These are phyloP conservation scores for Populus simonii DNA, from an alignment of 345 rosid species.

Conservation along the genomic window DNA sequence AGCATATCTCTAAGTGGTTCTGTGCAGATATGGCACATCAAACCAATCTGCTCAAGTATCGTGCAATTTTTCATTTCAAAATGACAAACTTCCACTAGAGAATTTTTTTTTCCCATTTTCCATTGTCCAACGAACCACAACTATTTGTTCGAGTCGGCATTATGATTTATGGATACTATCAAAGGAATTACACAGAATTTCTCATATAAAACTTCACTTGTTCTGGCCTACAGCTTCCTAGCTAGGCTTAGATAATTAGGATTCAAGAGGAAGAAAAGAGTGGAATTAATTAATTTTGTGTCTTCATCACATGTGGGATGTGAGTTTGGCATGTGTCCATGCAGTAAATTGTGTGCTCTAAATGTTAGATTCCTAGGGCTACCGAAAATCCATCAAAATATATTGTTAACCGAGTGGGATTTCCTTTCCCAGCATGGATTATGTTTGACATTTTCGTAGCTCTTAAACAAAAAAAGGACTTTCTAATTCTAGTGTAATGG, in stretches of 20 bases:
- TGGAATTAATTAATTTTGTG: background rate
- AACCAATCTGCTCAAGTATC: background rate
- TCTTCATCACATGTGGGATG: conserved; percentile 2
- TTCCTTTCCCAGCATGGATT: background rate
- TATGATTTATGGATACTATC: background rate
- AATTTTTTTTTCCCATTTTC: background rate
- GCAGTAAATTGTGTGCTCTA: background rate
- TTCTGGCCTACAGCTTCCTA: background rate
- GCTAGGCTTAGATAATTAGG: background rate
- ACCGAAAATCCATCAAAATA: background rate
- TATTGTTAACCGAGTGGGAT: background rate
- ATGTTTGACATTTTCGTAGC: background rate
- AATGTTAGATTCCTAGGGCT: background rate
- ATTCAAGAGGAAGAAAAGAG: background rate
- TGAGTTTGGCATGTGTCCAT: conserved; percentile 5
- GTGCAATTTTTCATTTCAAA: background rate
- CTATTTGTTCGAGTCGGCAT: background rate
- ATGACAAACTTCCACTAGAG: background rate
- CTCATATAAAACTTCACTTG: background rate
- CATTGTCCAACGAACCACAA: too few species aligned
- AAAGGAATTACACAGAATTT: background rate
- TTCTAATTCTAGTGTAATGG: background rate
- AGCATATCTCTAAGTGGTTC: conserved; percentile 8
- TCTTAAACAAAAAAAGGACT: background rate
- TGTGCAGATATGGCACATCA: background rate